Evolutionary conservation across 768 basidiomycete genomes (phyloP).

Genomic region (Tylopilus vinaceipallidus): DNA sequence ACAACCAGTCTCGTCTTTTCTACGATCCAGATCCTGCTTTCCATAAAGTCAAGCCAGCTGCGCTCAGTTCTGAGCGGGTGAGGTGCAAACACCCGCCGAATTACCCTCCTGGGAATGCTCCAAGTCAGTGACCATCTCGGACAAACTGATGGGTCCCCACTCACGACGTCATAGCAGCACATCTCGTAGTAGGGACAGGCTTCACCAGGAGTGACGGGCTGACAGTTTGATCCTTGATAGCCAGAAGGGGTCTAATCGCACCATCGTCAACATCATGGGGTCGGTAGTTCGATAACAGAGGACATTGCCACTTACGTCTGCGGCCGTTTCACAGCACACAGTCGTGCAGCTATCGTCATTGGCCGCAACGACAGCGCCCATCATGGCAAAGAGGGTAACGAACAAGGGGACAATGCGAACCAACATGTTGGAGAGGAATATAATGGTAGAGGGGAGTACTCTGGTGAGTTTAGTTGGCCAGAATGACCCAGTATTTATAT

Average conservation of each 20-base stretch:
- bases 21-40: not conserved
- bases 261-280: not conserved
- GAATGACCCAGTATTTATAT: not conserved
- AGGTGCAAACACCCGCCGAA: not conserved
- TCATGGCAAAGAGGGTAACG: not conserved
- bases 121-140: not conserved
- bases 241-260: not conserved
- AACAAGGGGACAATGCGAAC: conserved; percentile 1
- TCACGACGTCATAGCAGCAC: conserved; percentile 1
- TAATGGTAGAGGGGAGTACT: not conserved
- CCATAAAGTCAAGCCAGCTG: not conserved
- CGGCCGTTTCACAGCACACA: not conserved
- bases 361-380: not conserved
- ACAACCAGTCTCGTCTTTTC: not conserved
- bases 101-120: not conserved
- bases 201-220: not conserved
- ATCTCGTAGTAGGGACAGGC: not conserved
- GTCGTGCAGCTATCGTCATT: not conserved
- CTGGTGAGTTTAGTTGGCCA: not conserved
- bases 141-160: not conserved
- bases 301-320: not conserved
- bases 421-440: conserved; percentile 1
- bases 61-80: not conserved
- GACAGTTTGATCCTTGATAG: not conserved
- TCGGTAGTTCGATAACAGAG: no score